phyloP scores from a whole-genome alignment of 2,329 filamentous ascomycete genomes.

The Verticillium klebahnii region DNA sequence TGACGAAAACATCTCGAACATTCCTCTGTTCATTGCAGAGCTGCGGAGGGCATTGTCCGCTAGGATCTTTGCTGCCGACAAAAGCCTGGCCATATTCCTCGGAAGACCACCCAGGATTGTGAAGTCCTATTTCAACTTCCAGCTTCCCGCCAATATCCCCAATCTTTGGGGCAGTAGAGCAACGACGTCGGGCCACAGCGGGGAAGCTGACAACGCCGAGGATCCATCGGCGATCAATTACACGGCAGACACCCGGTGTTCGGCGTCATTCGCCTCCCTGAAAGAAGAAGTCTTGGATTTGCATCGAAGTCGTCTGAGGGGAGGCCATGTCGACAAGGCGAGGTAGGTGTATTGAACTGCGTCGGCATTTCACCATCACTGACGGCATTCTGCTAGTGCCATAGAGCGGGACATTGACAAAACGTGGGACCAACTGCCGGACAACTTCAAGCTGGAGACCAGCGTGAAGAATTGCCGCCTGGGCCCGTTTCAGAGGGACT shows the following conservation, averaged over 20 bases:
- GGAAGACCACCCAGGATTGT: conserved; percentile 41
- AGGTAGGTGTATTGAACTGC: not conserved
- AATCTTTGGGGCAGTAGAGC: not conserved
- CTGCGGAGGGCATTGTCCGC: conserved; percentile 35
- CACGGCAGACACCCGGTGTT: conserved; percentile 10
- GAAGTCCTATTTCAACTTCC: conserved; percentile 34
- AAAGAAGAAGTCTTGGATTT: conserved; percentile 13
- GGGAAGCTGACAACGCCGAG: too few species aligned
- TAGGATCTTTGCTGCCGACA: conserved; percentile 39
- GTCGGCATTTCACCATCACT: not conserved
- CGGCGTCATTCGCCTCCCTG: conserved; percentile 7
- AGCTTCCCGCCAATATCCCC: conserved; percentile 9
- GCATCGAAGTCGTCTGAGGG: not conserved
- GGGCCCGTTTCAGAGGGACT: conserved; percentile 8
- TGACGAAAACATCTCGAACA: conserved; percentile 11
- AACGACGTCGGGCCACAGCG: too few species aligned
- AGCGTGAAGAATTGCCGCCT: conserved; percentile 7
- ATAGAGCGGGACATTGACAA: conserved; percentile 6
- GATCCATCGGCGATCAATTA: not conserved
- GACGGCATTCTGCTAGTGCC: conserved; percentile 2
- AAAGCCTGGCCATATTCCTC: conserved; percentile 43
- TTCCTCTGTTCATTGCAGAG: conserved; percentile 33
- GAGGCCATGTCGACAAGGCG: not conserved
- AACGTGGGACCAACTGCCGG: conserved; percentile 10
- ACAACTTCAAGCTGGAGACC: conserved; percentile 4